Conservation (phyloP, 2,329 filamentous ascomycete species). For the Diaporthe citri region DNA sequence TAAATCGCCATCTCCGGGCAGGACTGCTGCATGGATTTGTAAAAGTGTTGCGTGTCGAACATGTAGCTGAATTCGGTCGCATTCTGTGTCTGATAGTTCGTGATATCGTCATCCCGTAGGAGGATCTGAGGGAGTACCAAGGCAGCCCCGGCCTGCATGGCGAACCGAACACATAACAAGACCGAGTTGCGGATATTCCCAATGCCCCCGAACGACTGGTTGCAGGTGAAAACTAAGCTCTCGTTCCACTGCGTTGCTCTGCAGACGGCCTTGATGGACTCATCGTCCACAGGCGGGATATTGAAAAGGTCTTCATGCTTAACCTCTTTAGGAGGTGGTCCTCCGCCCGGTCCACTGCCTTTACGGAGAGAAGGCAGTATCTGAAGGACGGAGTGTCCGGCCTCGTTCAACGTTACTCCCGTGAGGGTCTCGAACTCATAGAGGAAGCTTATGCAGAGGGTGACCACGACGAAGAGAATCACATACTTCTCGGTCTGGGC, state of each 20-base stretch:
- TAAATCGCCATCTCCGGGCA: constrained; percentile 34
- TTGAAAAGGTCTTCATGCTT: constrained; percentile 14
- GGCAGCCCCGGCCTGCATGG: constrained; percentile 30
- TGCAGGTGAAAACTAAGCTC: constrained; percentile 31
- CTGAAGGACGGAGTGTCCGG: constrained; percentile 15
- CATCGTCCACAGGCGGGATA: neutral
- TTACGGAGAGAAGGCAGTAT: neutral
- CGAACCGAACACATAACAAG: constrained; percentile 25
- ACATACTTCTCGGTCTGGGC: neutral
- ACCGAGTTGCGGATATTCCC: constrained; percentile 33
- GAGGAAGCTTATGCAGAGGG: neutral
- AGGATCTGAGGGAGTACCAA: constrained; percentile 27
- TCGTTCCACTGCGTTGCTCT: constrained; percentile 19
- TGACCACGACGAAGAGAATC: neutral
- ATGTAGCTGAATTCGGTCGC: constrained; percentile 30
- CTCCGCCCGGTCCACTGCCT: neutral
- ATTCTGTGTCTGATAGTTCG: constrained; percentile 22
- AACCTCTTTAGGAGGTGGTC: neutral
- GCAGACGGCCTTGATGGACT: constrained; percentile 24
- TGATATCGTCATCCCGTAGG: constrained; percentile 10
- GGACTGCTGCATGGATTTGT: constrained; percentile 18
- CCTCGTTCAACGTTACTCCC: constrained; percentile 9
- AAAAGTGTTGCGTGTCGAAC: constrained; percentile 31
- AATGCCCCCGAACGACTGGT: constrained; percentile 33
- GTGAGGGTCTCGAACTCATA: constrained; percentile 21